Evolutionary conservation across 805 yeast genomes (phyloP).

Genomic region (Candida hungchunana): DNA sequence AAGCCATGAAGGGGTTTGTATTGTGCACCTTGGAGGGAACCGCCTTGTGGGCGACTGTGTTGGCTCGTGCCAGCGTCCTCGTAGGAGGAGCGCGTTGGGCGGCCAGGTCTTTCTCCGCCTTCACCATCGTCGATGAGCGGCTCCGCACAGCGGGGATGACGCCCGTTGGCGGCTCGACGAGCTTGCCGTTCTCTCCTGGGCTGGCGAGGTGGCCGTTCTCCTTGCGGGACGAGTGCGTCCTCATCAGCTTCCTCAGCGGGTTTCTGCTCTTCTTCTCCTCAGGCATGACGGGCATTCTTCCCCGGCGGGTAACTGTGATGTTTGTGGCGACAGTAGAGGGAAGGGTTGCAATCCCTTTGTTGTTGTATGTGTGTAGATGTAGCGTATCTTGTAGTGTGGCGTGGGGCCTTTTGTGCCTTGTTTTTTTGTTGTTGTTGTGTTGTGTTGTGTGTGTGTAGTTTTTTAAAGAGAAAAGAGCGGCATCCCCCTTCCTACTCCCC

Average conservation of each 20-base stretch:
- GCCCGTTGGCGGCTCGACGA: neutral
- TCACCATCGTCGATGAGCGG: neutral
- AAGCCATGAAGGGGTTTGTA: constrained; percentile 6
- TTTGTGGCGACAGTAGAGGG: neutral
- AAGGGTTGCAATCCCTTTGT: neutral
- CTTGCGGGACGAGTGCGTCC: constrained; percentile 1
- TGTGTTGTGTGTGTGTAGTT: too few relatives aligned
- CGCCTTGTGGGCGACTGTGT: constrained; percentile 4
- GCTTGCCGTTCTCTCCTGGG: neutral
- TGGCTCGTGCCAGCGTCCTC: constrained; percentile 3
- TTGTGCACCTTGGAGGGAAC: constrained; percentile 1
- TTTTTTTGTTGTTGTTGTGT: too few relatives aligned
- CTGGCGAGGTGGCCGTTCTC: neutral
- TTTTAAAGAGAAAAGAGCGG: too few relatives aligned
- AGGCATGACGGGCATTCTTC: constrained; percentile 4
- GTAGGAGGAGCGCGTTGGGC: neutral
- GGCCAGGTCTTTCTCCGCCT: neutral
- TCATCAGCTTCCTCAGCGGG: constrained; percentile 3
- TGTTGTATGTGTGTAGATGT: too few relatives aligned
- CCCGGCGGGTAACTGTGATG: neutral
- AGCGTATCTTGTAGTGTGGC: too few relatives aligned
- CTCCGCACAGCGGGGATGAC: neutral
- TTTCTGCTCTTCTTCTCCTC: constrained; percentile 10
- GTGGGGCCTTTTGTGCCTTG: too few relatives aligned
- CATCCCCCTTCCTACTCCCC: too few relatives aligned